Conservation (phyloP, 192 early-diverging fungal species). For the Backusella australiensis region DNA sequence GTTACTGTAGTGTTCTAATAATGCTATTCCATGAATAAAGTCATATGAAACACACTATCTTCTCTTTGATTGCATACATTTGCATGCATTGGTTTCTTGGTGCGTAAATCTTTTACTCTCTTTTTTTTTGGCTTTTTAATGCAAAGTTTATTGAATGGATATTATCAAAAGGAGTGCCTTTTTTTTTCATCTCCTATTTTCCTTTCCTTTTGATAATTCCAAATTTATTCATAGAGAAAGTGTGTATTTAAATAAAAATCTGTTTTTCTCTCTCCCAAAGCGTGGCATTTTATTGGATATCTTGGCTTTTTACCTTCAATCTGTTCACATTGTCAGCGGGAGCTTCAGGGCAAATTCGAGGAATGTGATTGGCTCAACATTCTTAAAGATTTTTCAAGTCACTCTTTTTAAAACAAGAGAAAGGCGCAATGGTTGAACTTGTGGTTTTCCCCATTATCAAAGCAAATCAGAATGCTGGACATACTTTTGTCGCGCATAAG, state of each 20-base stretch:
- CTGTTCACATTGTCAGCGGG: too few relatives aligned
- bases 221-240: too few relatives aligned
- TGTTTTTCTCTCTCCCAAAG: too few relatives aligned
- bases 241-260: too few relatives aligned
- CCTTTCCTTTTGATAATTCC: not conserved
- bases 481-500: slow-evolving; percentile 13
- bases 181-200: not conserved
- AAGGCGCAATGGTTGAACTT: not conserved
- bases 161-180: not conserved
- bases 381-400: not conserved
- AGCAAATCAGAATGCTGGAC: slow-evolving; percentile 18
- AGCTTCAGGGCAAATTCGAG: not conserved
- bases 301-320: too few relatives aligned
- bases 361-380: not conserved
- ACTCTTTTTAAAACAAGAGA: not conserved
- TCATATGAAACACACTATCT: not conserved
- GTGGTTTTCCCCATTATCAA: not conserved
- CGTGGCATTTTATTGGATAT: too few relatives aligned
- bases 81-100: not conserved
- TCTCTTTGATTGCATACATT: not conserved
- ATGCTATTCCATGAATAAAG: not conserved
- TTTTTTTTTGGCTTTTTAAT: not conserved
- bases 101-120: not conserved
- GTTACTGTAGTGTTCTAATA: not conserved
- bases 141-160: not conserved